Base-by-base conservation (phyloP, 2,329 filamentous ascomycete species). In the Talaromyces rugulosus region DNA sequence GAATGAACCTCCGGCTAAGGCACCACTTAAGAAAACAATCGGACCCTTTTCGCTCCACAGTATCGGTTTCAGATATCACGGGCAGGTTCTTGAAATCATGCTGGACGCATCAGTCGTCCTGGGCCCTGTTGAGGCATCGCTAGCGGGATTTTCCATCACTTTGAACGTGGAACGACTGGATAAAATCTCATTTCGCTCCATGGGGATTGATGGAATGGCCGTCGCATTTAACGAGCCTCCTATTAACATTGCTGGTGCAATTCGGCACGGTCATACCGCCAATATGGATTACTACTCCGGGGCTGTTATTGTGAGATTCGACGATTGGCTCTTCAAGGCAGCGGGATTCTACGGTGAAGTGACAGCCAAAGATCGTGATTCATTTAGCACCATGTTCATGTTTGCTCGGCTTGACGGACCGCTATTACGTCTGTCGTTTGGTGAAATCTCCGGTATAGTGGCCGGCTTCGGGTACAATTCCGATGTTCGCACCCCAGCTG, bases 251-350 rank as follows among this genome's bases (percentile, higher is more conserved):
- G 71, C 72, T 0, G 79, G 78, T 1, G 56, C 74, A 4, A 71
- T 79, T 54, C 61, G 64, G 0, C 71, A 75, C 50, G 69, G 64
- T 70, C 8, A 42, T 14, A 42, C 40, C 5, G n/a, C 12, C 40
- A 18, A 42, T 14, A 14, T 14, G n/a, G 40, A 42, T 42, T 14
- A 63, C 57, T 81, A 77, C 56, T 67, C 68, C 1, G 79, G 78
- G 0, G 79, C 75, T 0, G 47, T 78, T 1, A 67, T 71, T 18
- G 58, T 81, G 11, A 68, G 69, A 1, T 76, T 73, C 59, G 40
- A 60, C 0, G 72, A 75, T 0, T 81, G 74, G 34, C 69, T 70
- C 12, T 72, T 82, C 64, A 44, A 72, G 36, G 80, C 78, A 0
- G 75, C 74, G 0, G 79, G 79, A 6, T 74, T 72, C 62, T 81